Conservation (phyloP, 108 stramenopile species). For the Asterionellopsis glacialis region DNA sequence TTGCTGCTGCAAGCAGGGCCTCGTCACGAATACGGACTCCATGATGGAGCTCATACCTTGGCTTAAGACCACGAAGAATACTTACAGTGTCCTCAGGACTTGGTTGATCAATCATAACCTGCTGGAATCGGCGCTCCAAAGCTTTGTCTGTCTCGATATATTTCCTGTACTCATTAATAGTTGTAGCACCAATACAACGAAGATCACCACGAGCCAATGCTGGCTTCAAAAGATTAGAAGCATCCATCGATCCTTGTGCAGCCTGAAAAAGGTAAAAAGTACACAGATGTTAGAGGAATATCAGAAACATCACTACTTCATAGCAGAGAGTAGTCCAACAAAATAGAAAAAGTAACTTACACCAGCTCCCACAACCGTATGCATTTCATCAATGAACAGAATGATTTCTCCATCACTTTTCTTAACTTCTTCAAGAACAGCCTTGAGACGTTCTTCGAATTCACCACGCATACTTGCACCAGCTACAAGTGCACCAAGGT, state of each 20-base stretch:
- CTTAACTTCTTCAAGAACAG: conserved; percentile 95
- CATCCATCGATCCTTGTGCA: conserved; percentile 93
- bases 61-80: conserved; percentile 96
- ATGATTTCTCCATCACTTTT: conserved; percentile 93
- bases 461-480: conserved; percentile 98
- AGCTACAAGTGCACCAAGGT: conserved; percentile 96
- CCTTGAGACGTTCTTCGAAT: conserved; percentile 99
- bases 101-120: conserved; percentile 95
- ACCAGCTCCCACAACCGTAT: conserved; percentile 98
- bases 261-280: conserved; percentile 15
- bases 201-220: conserved; percentile 96
- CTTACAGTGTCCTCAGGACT: conserved; percentile 96
- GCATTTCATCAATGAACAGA: conserved; percentile 99
- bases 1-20: conserved; percentile 95
- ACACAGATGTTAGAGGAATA: conserved; percentile 1
- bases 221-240: conserved; percentile 96
- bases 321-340: background rate
- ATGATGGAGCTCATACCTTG: conserved; percentile 95
- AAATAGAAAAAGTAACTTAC: conserved; percentile 25
- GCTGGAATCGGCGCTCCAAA: conserved; percentile 97
- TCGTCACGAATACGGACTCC: conserved; percentile 97
- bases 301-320: background rate
- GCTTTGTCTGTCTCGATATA: conserved; percentile 99
- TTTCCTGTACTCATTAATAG: conserved; percentile 95
- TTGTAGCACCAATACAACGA: conserved; percentile 97